A percentile compares a stretch with the other conserved stretches of the same genome.
phyloP scores from a whole-genome alignment of 2,329 filamentous ascomycete species.

The Colletotrichum lini region DNA sequence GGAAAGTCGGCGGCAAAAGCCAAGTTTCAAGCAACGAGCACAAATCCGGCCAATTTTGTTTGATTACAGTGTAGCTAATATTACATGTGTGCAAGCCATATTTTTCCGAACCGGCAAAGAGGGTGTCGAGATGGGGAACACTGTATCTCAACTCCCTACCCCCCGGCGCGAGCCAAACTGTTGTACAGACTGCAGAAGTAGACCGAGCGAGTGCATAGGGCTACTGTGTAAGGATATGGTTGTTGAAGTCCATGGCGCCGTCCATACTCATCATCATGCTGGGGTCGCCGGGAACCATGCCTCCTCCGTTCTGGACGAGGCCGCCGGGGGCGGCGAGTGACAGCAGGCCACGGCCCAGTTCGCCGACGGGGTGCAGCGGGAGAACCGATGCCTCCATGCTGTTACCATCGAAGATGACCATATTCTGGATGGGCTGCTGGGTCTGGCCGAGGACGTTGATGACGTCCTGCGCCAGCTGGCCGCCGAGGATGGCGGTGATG shows the following conservation, averaged over 20 bases:
- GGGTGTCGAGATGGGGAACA: neutral
- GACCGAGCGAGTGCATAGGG: neutral
- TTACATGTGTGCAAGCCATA: slow-evolving; percentile 28
- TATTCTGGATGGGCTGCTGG: slow-evolving; percentile 96
- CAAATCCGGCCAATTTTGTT: neutral
- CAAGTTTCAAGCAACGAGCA: neutral
- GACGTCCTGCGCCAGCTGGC: slow-evolving; percentile 93
- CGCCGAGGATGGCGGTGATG: slow-evolving; percentile 90
- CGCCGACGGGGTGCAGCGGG: slow-evolving; percentile 80
- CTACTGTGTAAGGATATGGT: slow-evolving; percentile 41
- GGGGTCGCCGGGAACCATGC: slow-evolving; percentile 32
- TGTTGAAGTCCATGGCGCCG: slow-evolving; percentile 38
- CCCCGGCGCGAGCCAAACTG: slow-evolving; percentile 16
- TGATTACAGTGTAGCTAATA: slow-evolving; percentile 32
- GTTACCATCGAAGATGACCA: slow-evolving; percentile 91
- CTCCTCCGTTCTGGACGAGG: slow-evolving; percentile 38
- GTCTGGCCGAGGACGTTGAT: slow-evolving; percentile 94
- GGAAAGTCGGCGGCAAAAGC: too few relatives aligned
- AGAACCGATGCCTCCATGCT: slow-evolving; percentile 84
- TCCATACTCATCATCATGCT: slow-evolving; percentile 43
- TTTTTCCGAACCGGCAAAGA: neutral
- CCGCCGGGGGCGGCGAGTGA: slow-evolving; percentile 45
- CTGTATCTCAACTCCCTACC: slow-evolving; percentile 22
- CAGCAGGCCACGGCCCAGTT: slow-evolving; percentile 65
- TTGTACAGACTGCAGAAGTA: slow-evolving; percentile 14